Evolutionary conservation across 805 yeast species (phyloP).

Genomic region (Yamadazyma sp.): DNA sequence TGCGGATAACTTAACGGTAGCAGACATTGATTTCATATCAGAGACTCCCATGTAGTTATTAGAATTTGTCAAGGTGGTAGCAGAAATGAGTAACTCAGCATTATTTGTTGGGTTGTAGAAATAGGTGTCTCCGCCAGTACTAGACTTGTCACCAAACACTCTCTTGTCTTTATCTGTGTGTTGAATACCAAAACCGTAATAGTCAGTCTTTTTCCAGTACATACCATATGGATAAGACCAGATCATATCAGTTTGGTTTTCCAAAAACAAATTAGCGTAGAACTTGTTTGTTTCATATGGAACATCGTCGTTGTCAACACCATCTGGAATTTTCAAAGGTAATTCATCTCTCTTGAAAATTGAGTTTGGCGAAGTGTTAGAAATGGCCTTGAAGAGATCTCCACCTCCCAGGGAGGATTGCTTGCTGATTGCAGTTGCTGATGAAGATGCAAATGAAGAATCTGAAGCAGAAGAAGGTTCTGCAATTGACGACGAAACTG

Average conservation of each 20-base stretch:
- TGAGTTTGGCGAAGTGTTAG: constrained; percentile 29
- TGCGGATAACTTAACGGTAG: constrained; percentile 42
- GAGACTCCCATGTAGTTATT: constrained; percentile 43
- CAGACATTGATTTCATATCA: constrained; percentile 53
- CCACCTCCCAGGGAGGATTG: constrained; percentile 21
- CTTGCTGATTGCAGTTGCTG: constrained; percentile 12
- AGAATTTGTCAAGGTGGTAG: constrained; percentile 44
- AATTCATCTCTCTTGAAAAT: constrained; percentile 48
- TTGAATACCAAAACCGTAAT: constrained; percentile 62
- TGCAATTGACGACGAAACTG: constrained; percentile 4
- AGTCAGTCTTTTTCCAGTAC: constrained; percentile 49
- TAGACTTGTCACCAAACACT: constrained; percentile 48
- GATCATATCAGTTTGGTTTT: constrained; percentile 50
- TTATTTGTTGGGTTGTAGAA: constrained; percentile 57
- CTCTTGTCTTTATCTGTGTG: constrained; percentile 49
- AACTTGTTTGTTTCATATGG: constrained; percentile 75
- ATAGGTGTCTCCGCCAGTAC: constrained; percentile 44
- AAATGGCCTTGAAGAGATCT: constrained; percentile 51
- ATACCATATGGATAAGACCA: constrained; percentile 69
- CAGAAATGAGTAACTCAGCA: constrained; percentile 56
- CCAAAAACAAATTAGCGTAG: constrained; percentile 63
- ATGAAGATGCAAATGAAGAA: constrained; percentile 5
- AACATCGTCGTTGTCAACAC: constrained; percentile 42
- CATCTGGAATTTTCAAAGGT: constrained; percentile 46
- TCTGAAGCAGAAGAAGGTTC: constrained; percentile 3